Percentiles rank a stretch among this genome's conserved stretches.
Evolutionary conservation across 2,329 filamentous ascomycete genomes (phyloP).

Genomic region (Colletotrichum camelliae): DNA sequence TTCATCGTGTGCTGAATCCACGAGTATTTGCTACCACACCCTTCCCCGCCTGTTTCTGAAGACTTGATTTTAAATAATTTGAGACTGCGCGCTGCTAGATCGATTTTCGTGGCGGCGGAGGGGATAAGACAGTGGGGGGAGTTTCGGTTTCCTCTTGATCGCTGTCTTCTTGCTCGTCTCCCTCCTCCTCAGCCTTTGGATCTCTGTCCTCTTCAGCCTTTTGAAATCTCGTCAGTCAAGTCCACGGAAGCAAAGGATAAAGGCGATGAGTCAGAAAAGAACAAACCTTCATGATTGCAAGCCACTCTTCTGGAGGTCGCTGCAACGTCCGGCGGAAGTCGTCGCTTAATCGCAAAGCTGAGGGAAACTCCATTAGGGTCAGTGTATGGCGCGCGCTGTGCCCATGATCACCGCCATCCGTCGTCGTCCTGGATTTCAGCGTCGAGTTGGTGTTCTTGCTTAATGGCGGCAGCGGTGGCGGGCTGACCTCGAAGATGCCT

Average conservation of each 20-base stretch:
- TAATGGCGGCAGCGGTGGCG: neutral
- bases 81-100: no score
- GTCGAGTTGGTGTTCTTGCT: constrained; percentile 1
- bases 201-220: neutral
- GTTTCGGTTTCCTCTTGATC: no score
- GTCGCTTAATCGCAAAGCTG: neutral
- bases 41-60: no score
- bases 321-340: neutral
- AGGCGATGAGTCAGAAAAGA: no score
- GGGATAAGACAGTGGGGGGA: no score
- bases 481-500: neutral
- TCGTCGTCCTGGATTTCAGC: neutral
- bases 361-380: neutral
- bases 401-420: neutral
- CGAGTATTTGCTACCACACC: no score
- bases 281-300: neutral
- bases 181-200: neutral
- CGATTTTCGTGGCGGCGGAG: no score
- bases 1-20: no score
- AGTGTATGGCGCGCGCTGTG: neutral
- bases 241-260: neutral
- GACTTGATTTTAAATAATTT: no score
- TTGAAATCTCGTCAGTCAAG: neutral
- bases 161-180: no score
- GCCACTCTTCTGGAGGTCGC: neutral